Evolutionary conservation across 2,329 filamentous ascomycete species (phyloP).

Genomic region (Teratosphaeria epicoccoides): DNA sequence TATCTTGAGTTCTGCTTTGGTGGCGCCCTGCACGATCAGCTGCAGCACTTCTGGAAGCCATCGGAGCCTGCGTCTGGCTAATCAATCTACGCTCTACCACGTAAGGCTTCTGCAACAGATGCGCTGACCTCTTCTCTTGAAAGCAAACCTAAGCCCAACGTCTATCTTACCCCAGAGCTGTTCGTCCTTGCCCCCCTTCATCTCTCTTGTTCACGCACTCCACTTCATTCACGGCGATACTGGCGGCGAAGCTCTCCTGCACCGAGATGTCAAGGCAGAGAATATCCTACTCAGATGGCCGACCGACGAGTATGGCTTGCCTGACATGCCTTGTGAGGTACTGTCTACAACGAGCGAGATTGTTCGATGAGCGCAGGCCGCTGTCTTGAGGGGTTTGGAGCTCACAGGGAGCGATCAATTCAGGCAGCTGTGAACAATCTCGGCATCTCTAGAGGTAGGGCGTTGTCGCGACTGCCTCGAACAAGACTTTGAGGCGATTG

Average conservation of each 20-base stretch:
- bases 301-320: constrained; percentile 6
- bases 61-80: not conserved
- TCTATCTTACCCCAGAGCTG: not conserved
- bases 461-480: not conserved
- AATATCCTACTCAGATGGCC: constrained; percentile 16
- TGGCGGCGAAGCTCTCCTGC: constrained; percentile 7
- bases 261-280: constrained; percentile 16
- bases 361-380: not conserved
- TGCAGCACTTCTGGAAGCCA: not conserved
- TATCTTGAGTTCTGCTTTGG: constrained; percentile 1
- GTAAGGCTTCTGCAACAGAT: not conserved
- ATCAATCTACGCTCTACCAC: not conserved
- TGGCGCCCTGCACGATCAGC: not conserved
- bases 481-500: not conserved
- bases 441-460: not conserved
- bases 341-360: not conserved
- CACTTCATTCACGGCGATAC: constrained; percentile 11
- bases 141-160: not conserved
- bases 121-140: not conserved
- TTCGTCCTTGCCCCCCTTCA: constrained; percentile 14
- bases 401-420: not conserved
- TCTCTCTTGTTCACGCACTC: constrained; percentile 14
- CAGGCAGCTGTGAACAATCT: not conserved
- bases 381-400: not conserved
- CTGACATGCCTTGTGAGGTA: constrained; percentile 8